Conservation (phyloP, 2,329 filamentous ascomycete genomes). For the Lachnellula hyalina region DNA sequence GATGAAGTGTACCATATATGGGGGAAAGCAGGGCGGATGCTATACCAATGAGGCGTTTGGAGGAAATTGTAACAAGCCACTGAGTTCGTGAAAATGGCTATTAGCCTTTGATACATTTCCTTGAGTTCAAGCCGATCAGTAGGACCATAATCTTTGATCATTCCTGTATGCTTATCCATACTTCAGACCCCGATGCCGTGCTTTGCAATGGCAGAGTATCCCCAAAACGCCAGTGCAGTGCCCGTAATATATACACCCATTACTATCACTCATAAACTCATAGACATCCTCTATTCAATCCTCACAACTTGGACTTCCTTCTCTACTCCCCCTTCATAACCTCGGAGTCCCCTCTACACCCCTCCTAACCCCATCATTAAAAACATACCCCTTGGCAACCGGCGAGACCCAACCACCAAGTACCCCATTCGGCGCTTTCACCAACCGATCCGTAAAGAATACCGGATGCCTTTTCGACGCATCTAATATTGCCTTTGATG, state of each 20-base stretch:
- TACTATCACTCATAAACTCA: background rate
- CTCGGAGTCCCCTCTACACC: slow-evolving; percentile 23
- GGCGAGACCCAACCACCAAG: slow-evolving; percentile 37
- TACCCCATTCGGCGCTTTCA: slow-evolving; percentile 44
- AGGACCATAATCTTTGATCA: too few species aligned
- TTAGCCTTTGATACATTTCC: background rate
- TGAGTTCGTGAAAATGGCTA: background rate
- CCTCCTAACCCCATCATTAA: slow-evolving; percentile 39
- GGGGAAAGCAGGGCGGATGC: background rate
- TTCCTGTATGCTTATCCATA: too few species aligned
- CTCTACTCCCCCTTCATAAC: slow-evolving; percentile 22
- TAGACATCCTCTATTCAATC: background rate
- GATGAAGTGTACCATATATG: slow-evolving; percentile 1
- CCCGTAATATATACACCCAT: background rate
- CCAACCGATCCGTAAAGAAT: slow-evolving; percentile 65
- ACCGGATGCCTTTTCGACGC: slow-evolving; percentile 64
- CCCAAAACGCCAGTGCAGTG: too few species aligned
- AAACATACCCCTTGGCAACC: slow-evolving; percentile 57
- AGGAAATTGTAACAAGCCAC: background rate
- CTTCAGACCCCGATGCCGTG: too few species aligned
- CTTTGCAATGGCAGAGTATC: too few species aligned
- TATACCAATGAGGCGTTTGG: slow-evolving; percentile 1
- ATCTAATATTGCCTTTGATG: slow-evolving; percentile 31
- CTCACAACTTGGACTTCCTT: background rate
- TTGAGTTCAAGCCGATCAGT: background rate